These are phyloP conservation scores for Cutaneotrichosporon mucoides DNA, from an alignment of 1,284 basidiomycete genomes.

Conservation along the genomic window DNA sequence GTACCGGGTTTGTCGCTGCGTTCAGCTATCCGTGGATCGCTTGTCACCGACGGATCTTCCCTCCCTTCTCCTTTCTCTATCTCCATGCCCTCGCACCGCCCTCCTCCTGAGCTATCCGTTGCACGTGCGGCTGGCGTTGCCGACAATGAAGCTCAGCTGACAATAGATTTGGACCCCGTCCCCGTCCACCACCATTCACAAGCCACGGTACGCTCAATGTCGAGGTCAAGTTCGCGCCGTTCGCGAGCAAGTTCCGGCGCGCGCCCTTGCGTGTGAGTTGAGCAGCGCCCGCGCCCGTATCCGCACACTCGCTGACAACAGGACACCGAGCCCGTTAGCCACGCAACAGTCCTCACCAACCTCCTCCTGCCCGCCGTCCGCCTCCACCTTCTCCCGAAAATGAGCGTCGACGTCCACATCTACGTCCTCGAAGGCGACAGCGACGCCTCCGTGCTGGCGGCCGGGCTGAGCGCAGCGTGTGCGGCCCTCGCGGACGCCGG, in stretches of 20 bases:
- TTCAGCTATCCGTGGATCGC: too few species aligned
- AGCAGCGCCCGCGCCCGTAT: too few species aligned
- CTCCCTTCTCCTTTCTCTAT: too few species aligned
- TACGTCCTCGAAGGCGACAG: slow-evolving; percentile 89
- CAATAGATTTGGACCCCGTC: slow-evolving; percentile 84
- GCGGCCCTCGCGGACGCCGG: slow-evolving; percentile 63
- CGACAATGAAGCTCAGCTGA: background rate
- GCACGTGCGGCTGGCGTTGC: too few species aligned
- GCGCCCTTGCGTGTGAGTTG: slow-evolving; percentile 76
- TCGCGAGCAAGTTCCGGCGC: slow-evolving; percentile 69
- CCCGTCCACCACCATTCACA: slow-evolving; percentile 59
- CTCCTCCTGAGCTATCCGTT: too few species aligned
- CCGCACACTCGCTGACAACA: slow-evolving; percentile 41
- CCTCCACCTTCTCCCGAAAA: slow-evolving; percentile 87
- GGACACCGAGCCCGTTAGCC: slow-evolving; percentile 88
- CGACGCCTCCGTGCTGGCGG: slow-evolving; percentile 73
- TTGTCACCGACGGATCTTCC: too few species aligned
- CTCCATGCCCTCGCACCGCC: too few species aligned
- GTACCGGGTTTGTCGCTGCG: slow-evolving; percentile 25
- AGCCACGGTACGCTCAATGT: slow-evolving; percentile 86
- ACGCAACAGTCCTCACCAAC: slow-evolving; percentile 79
- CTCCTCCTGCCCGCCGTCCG: slow-evolving; percentile 79
- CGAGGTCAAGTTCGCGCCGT: slow-evolving; percentile 94
- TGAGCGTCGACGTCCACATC: slow-evolving; percentile 85
- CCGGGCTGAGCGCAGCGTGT: slow-evolving; percentile 80